phyloP scores from a whole-genome alignment of 106 monocot species.

The Gastrodia elata region DNA sequence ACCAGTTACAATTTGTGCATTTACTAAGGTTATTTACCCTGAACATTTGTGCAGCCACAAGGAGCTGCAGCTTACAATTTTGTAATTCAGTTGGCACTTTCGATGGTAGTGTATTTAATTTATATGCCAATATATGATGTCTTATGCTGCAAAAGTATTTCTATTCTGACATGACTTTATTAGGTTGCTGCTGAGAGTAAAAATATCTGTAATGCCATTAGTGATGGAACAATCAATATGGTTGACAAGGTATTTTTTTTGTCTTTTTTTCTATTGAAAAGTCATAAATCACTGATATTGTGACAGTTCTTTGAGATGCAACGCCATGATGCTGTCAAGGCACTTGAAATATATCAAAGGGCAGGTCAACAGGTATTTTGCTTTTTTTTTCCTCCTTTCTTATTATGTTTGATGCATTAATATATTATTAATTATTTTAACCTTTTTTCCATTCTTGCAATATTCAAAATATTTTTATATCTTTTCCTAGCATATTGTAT shows the following conservation, averaged over 20 bases:
- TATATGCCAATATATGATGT: background rate
- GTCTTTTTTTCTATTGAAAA: background rate
- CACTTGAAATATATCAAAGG: constrained; percentile 80
- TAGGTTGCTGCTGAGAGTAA: constrained; percentile 88
- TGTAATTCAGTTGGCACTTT: constrained; percentile 75
- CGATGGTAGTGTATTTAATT: constrained; percentile 11
- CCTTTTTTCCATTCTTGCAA: constrained; percentile 1
- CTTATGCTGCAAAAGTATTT: background rate
- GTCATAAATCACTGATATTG: background rate
- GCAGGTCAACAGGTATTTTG: constrained; percentile 70
- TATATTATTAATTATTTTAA: background rate
- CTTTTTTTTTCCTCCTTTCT: background rate
- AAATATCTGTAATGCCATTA: constrained; percentile 77
- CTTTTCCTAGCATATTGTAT: background rate
- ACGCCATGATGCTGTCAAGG: constrained; percentile 71
- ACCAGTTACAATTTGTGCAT: background rate
- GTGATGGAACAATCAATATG: constrained; percentile 78
- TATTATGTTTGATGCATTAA: background rate
- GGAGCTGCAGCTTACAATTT: constrained; percentile 69
- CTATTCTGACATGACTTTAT: constrained; percentile 10
- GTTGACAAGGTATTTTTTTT: constrained; percentile 76
- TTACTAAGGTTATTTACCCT: background rate
- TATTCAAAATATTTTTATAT: background rate
- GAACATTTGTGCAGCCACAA: constrained; percentile 70
- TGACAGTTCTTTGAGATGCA: constrained; percentile 98